A percentile compares a stretch with the other conserved stretches of the same genome.
Conservation (phyloP, 2,329 filamentous ascomycete species). For the Pleomassaria siparia region DNA sequence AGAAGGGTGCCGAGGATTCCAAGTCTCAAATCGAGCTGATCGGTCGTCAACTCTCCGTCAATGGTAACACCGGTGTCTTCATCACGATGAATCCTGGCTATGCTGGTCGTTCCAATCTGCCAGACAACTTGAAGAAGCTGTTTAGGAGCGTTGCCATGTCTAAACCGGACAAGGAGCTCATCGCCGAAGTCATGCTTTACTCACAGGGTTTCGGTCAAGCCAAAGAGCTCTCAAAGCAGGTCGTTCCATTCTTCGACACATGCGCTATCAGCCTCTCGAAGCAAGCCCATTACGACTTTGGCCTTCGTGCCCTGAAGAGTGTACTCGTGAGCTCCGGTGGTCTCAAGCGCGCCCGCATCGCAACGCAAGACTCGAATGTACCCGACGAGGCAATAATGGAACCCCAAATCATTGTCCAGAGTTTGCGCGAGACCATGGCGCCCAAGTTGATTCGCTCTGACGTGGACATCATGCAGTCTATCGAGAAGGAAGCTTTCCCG, state of each 20-base stretch:
- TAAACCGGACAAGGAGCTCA: constrained; percentile 98
- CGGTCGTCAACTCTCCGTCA: constrained; percentile 85
- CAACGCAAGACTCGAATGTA: constrained; percentile 56
- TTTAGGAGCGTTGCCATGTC: constrained; percentile 99
- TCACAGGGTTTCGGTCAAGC: constrained; percentile 98
- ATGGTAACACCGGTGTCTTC: constrained; percentile 94
- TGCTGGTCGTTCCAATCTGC: constrained; percentile 94
- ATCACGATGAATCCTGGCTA: constrained; percentile 99
- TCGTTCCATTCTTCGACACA: constrained; percentile 96
- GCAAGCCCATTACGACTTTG: constrained; percentile 99
- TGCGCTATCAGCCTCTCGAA: constrained; percentile 82
- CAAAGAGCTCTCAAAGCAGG: constrained; percentile 89
- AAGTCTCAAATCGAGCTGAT: constrained; percentile 92
- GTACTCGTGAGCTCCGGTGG: constrained; percentile 97
- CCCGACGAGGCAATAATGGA: constrained; percentile 76
- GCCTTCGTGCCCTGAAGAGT: constrained; percentile 95
- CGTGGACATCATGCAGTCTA: constrained; percentile 81
- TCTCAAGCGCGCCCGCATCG: constrained; percentile 82
- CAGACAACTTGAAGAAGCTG: constrained; percentile 98
- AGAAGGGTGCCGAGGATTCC: constrained; percentile 77
- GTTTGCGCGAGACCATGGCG: constrained; percentile 95
- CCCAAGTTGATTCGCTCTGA: constrained; percentile 94
- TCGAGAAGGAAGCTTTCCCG: constrained; percentile 86
- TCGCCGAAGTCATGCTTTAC: constrained; percentile 99
- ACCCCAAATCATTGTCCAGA: constrained; percentile 97